Percentiles rank a stretch among this genome's conserved stretches.
Conservation (phyloP, 2,329 filamentous ascomycete species). For the Pestalotiopsis sp. region DNA sequence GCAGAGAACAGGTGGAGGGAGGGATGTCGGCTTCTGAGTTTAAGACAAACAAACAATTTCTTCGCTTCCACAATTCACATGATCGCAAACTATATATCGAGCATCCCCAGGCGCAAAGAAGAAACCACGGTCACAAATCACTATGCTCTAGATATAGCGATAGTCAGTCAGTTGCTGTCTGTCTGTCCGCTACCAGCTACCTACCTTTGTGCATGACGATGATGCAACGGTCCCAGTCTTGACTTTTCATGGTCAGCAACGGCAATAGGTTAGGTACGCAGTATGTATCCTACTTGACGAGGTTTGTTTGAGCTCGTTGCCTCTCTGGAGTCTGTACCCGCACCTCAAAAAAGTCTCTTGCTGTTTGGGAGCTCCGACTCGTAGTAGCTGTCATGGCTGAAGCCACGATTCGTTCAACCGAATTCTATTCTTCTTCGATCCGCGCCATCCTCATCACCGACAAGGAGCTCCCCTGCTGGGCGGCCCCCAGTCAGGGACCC, state of each 20-base stretch:
- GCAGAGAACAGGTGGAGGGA: no score
- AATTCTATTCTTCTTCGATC: slow-evolving; percentile 1
- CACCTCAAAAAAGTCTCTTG: background rate
- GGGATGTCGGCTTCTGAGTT: no score
- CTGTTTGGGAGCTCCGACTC: background rate
- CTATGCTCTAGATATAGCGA: no score
- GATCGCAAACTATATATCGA: no score
- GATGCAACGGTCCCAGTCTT: background rate
- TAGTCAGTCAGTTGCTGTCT: background rate
- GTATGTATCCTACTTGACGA: background rate
- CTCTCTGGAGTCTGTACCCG: background rate
- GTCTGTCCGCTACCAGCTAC: background rate
- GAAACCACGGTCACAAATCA: no score
- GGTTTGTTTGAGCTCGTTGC: background rate
- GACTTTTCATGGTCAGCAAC: background rate
- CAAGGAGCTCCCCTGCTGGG: background rate
- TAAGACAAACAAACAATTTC: no score
- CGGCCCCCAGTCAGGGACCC: background rate
- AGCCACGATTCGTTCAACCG: background rate
- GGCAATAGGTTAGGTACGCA: background rate
- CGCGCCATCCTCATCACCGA: background rate
- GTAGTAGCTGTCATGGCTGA: slow-evolving; percentile 2
- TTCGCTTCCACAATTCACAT: no score
- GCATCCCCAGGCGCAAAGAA: no score
- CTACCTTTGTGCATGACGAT: background rate